Evolutionary conservation across 148 eudicot genomes (phyloP).

Genomic region (Spergularia bocconei): DNA sequence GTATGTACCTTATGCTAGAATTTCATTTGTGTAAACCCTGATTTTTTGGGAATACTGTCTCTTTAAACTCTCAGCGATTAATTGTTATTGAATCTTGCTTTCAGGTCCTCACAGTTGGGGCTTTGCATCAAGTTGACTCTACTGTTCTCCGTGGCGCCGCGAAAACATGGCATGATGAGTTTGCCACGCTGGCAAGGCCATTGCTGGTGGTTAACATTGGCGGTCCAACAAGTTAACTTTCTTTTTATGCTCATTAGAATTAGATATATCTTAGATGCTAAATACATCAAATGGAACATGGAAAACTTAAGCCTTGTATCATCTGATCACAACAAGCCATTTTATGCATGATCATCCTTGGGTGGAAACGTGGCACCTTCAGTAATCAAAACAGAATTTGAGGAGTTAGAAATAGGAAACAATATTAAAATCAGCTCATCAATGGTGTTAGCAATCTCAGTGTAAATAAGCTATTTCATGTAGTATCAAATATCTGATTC

Average conservation of each 20-base stretch:
- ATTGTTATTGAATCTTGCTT: slow-evolving; percentile 23
- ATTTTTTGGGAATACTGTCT: not conserved
- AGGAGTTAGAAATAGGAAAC: not conserved
- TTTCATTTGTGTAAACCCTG: not conserved
- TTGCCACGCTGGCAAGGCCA: slow-evolving; percentile 78
- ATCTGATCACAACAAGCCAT: slow-evolving; percentile 2
- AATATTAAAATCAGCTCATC: not conserved
- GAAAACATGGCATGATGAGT: slow-evolving; percentile 86
- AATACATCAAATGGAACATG: not conserved
- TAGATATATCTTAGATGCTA: not conserved
- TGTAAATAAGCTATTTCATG: not conserved
- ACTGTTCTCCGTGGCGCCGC: slow-evolving; percentile 79
- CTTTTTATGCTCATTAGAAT: not conserved
- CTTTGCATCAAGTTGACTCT: slow-evolving; percentile 87
- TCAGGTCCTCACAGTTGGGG: slow-evolving; percentile 91
- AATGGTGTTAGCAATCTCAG: not conserved
- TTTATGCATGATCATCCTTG: not conserved
- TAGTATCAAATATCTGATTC: no score
- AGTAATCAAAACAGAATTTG: not conserved
- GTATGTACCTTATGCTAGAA: slow-evolving; percentile 42
- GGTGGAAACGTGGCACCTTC: not conserved
- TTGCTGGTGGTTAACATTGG: slow-evolving; percentile 93
- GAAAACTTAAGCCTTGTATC: not conserved
- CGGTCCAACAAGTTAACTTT: slow-evolving; percentile 78
- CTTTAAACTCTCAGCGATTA: not conserved